Base-by-base conservation (phyloP, 2,329 filamentous ascomycete genomes). In the Hysterium pulicare region DNA sequence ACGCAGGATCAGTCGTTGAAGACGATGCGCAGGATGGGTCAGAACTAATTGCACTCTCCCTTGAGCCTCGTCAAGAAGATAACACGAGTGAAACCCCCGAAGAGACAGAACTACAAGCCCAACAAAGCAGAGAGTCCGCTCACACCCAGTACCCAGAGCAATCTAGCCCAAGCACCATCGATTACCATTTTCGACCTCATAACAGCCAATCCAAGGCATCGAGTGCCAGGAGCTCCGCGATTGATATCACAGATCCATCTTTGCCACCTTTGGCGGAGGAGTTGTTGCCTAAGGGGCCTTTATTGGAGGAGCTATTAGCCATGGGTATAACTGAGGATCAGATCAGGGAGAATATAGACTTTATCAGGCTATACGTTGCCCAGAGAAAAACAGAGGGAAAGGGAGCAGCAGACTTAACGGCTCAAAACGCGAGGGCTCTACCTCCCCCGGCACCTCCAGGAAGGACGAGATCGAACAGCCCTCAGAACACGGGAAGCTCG, bases 251-350 rank as follows among this genome's bases (percentile, higher is more conserved):
- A 9, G 82, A 85, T 58, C 82, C 82, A 1, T 76, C 76, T 41
- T 81, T 77, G 68, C 77, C 81, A 58, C 74, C 75, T 9, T n/a
- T n/a, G n/a, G n/a, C n/a, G n/a, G n/a, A n/a, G n/a, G n/a, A n/a
- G n/a, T n/a, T n/a, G n/a, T n/a, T n/a, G n/a, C n/a, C n/a, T n/a
- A n/a, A n/a, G n/a, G n/a, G n/a, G n/a, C n/a, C n/a, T n/a, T 69
- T 85, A 15, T 60, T 85, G 47, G 74, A 80, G 45, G 81, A 85
- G 54, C 62, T 86, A 40, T 55, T 78, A 50, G 69, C 72, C 16
- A 83, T 84, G 79, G 82, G 82, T 32, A 84, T 86, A 40, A 84
- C 81, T 2, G 79, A 83, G 55, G 81, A 84, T 53, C 78, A 84
- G 62, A 83, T 86, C 42, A 78, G 77, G 44, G 75, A 83, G 49